Conservation (phyloP, 352 stramenopile species). For the Pythium utonaiense region DNA sequence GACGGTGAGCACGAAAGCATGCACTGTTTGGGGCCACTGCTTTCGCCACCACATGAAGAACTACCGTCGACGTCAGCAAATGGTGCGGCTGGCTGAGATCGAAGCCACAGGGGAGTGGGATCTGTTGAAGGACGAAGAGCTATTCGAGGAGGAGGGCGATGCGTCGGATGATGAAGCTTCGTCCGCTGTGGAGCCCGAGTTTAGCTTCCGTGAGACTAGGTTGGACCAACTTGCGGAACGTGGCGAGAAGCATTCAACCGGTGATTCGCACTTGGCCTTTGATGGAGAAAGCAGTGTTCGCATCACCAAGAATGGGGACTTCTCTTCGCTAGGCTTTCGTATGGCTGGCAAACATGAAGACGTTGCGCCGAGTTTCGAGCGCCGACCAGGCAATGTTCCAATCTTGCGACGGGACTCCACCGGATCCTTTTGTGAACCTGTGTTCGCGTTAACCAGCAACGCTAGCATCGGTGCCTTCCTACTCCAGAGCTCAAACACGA, state of each 20-base stretch:
- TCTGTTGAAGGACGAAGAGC: constrained; percentile 17
- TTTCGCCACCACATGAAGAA: constrained; percentile 64
- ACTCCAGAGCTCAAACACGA: constrained; percentile 9
- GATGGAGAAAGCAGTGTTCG: constrained; percentile 20
- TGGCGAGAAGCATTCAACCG: neutral
- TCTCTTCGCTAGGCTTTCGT: constrained; percentile 13
- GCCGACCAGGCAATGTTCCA: neutral
- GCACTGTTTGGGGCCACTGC: constrained; percentile 56
- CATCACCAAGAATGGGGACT: constrained; percentile 21
- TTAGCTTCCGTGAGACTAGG: constrained; percentile 26
- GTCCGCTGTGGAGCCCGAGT: constrained; percentile 31
- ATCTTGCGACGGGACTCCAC: neutral
- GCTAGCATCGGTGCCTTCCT: constrained; percentile 6
- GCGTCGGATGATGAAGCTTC: constrained; percentile 1
- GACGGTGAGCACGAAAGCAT: constrained; percentile 40
- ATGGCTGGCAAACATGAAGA: neutral
- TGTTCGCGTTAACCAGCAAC: constrained; percentile 2
- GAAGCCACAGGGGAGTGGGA: constrained; percentile 10
- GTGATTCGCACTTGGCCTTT: constrained; percentile 13
- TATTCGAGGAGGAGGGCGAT: constrained; percentile 18
- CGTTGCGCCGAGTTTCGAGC: neutral
- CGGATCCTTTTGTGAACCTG: neutral
- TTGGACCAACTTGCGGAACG: constrained; percentile 26
- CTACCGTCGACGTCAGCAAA: constrained; percentile 25
- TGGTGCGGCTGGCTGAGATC: constrained; percentile 11